These are phyloP conservation scores for Ophiostoma piceae DNA, from an alignment of 2,329 filamentous ascomycete genomes.

Conservation along the genomic window DNA sequence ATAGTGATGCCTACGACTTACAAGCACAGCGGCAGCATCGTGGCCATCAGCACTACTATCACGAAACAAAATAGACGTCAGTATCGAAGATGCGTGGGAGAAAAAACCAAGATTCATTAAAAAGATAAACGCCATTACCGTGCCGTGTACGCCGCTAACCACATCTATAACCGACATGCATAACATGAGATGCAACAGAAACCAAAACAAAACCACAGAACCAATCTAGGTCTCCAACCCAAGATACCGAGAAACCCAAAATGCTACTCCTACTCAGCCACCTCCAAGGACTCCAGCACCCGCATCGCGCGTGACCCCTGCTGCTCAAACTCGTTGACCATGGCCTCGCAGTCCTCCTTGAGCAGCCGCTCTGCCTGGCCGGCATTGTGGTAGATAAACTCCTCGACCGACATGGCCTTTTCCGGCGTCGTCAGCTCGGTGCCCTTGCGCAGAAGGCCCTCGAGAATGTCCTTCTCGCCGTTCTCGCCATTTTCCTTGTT, in stretches of 20 bases:
- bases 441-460: conserved; percentile 50
- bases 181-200: not conserved
- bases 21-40: not conserved
- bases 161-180: not conserved
- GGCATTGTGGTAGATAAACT: conserved; percentile 85
- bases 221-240: not conserved
- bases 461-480: conserved; percentile 31
- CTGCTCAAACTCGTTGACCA: conserved; percentile 77
- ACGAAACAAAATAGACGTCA: not conserved
- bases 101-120: not conserved
- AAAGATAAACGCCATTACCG: conserved; percentile 5
- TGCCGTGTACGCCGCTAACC: not conserved
- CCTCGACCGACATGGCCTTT: conserved; percentile 84
- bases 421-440: conserved; percentile 66
- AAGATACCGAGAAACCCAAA: not conserved
- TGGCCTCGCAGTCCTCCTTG: conserved; percentile 71
- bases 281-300: conserved; percentile 66
- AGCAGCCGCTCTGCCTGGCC: conserved; percentile 72
- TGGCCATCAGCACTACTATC: not conserved
- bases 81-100: not conserved
- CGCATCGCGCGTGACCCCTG: conserved; percentile 75
- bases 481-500: conserved; percentile 26
- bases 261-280: conserved; percentile 34
- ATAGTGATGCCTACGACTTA: not conserved
- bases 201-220: not conserved